Conservation (phyloP, 768 basidiomycete genomes). For the Psilocybe tampanensis region DNA sequence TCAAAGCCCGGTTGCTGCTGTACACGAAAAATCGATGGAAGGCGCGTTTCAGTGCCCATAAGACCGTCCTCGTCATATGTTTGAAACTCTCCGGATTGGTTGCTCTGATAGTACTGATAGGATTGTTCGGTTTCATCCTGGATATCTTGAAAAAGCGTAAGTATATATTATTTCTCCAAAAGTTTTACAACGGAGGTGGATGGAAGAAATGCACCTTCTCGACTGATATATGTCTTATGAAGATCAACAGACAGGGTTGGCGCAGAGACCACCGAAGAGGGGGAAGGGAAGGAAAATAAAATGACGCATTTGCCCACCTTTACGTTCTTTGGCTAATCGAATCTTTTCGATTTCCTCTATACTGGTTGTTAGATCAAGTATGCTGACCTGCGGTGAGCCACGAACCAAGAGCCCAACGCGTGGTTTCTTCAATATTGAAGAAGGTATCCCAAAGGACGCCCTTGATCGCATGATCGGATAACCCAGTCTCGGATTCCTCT, state of each 20-base stretch:
- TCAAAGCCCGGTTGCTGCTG: constrained; percentile 51
- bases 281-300: constrained; percentile 24
- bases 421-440: constrained; percentile 79
- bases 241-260: constrained; percentile 23
- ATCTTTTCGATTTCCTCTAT: constrained; percentile 68
- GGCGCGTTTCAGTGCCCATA: constrained; percentile 42
- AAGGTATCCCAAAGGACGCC: constrained; percentile 86
- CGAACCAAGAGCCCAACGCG: constrained; percentile 77
- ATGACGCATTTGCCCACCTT: constrained; percentile 68
- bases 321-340: constrained; percentile 67
- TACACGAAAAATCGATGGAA: constrained; percentile 63
- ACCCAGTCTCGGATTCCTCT: constrained; percentile 58
- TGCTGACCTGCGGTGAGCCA: constrained; percentile 9
- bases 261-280: constrained; percentile 29
- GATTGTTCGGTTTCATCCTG: constrained; percentile 9
- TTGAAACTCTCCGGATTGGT: constrained; percentile 20
- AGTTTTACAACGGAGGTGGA: constrained; percentile 9
- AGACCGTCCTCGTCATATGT: constrained; percentile 25
- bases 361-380: constrained; percentile 5
- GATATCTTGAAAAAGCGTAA: background rate
- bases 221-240: constrained; percentile 36
- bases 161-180: background rate
- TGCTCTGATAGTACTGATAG: constrained; percentile 14
- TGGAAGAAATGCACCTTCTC: constrained; percentile 64
- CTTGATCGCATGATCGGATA: constrained; percentile 75